These are phyloP conservation scores for Ananas comosus DNA, from an alignment of 176 grass and related monocot species.

Conservation along the genomic window DNA sequence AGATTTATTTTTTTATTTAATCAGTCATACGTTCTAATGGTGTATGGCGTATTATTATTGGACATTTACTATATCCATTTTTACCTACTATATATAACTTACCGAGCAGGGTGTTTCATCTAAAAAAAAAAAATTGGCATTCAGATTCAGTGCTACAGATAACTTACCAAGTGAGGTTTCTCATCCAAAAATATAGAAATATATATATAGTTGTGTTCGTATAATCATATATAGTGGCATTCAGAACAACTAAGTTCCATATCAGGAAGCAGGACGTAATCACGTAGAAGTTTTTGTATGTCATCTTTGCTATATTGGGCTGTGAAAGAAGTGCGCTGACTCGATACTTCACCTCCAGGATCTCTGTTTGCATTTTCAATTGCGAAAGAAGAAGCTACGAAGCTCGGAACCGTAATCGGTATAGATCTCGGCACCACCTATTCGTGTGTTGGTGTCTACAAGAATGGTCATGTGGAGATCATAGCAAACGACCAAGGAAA, in stretches of 20 bases:
- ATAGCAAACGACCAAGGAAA: conserved; percentile 72
- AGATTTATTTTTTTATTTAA: too few species aligned
- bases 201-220: background rate
- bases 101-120: too few species aligned
- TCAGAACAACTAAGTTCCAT: background rate
- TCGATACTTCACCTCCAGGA: conserved; percentile 15
- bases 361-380: conserved; percentile 46
- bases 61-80: too few species aligned
- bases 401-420: conserved; percentile 49
- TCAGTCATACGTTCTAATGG: too few species aligned
- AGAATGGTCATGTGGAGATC: conserved; percentile 55
- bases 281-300: background rate
- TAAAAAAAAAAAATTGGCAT: too few species aligned
- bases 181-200: background rate
- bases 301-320: background rate
- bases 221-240: background rate
- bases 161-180: background rate
- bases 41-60: too few species aligned
- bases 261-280: background rate
- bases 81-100: too few species aligned
- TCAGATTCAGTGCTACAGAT: too few species aligned
- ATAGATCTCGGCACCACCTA: conserved; percentile 26
- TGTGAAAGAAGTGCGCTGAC: background rate
- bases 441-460: conserved; percentile 53
- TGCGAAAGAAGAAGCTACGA: conserved; percentile 58